Evolutionary conservation across 2,329 filamentous ascomycete genomes (phyloP).

Genomic region (Fusarium ambrosium): DNA sequence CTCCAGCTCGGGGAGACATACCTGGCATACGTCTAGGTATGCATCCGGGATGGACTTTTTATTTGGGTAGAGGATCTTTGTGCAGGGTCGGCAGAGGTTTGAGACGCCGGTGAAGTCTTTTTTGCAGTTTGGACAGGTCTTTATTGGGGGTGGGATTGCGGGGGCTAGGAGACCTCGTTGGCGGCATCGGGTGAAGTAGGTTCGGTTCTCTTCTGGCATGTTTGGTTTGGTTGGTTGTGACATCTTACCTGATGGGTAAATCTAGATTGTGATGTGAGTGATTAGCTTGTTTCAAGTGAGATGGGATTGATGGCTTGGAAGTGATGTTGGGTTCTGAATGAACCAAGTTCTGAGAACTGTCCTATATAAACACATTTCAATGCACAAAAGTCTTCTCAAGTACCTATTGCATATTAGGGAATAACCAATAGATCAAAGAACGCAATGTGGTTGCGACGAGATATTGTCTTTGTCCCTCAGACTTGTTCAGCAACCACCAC

Average conservation of each 20-base stretch:
- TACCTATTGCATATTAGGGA: no score
- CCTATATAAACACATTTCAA: neutral
- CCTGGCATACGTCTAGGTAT: conserved; percentile 8
- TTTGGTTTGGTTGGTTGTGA: neutral
- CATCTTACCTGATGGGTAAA: conserved; percentile 13
- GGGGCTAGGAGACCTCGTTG: conserved; percentile 27
- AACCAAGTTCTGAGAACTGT: neutral
- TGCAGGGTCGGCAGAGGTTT: conserved; percentile 21
- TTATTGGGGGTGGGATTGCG: conserved; percentile 3
- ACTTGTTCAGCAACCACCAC: neutral
- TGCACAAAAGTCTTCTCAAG: neutral
- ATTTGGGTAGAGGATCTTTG: neutral
- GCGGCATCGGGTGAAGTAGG: conserved; percentile 14
- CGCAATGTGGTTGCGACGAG: neutral
- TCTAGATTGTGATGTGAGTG: neutral
- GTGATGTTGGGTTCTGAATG: neutral
- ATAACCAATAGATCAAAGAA: neutral
- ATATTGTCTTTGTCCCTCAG: neutral
- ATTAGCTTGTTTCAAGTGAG: neutral
- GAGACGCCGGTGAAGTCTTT: neutral
- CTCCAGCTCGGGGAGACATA: neutral
- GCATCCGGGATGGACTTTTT: neutral
- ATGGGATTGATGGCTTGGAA: neutral
- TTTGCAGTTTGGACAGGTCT: conserved; percentile 19
- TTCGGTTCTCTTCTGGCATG: neutral